Evolutionary conservation across 768 basidiomycete species (phyloP), one percentile per base, ranked within the genome.

Genomic region (Tricholoma sp.): DNA sequence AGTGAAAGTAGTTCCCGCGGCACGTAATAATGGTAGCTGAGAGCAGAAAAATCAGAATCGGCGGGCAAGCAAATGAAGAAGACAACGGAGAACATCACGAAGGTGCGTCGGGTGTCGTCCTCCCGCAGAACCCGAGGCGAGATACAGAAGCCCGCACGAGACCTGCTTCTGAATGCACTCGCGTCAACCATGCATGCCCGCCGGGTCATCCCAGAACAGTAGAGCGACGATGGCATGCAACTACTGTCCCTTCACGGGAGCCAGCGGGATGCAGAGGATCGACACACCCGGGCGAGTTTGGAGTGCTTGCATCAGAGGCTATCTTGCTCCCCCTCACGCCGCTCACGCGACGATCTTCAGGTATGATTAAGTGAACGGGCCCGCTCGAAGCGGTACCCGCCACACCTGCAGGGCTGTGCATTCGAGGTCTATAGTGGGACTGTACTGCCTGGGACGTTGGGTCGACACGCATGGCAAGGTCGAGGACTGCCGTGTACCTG

Each of bases 371-470:
- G 47, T 49, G 47, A 49, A 49, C 47, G 47, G 47, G 47, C 47
- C 47, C 47, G 47, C 47, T 49, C 47, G 47, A 31, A 49, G 47
- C 47, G 47, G 47, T 49, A 49, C 47, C 47, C 47, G 47, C 47
- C 47, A 49, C 47, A 49, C 47, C 47, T 49, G 47, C 47, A 49
- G 47, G 47, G 44, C 44, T 28, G 44, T 45, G 44, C 44, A 49
- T 17, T 49, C 29, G 29, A 31, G 47, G 47, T 49, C 47, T 32
- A 49, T 49, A 49, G 15, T 29, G 47, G 29, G 47, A 15, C 31
- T 32, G 47, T 32, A 49, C 47, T 49, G 47, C 31, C 13, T 32
- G 29, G 8, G 47, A 9, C 10, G 15, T 32, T 9, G 47, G 47
- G 28, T 15, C 31, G 17, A 10, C 12, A 9, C 20, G 13, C 4